A percentile compares a stretch with the other conserved stretches of the same genome.
These are phyloP conservation scores for Termitomyces sp. DNA, from an alignment of 768 basidiomycete genomes.

Conservation along the genomic window DNA sequence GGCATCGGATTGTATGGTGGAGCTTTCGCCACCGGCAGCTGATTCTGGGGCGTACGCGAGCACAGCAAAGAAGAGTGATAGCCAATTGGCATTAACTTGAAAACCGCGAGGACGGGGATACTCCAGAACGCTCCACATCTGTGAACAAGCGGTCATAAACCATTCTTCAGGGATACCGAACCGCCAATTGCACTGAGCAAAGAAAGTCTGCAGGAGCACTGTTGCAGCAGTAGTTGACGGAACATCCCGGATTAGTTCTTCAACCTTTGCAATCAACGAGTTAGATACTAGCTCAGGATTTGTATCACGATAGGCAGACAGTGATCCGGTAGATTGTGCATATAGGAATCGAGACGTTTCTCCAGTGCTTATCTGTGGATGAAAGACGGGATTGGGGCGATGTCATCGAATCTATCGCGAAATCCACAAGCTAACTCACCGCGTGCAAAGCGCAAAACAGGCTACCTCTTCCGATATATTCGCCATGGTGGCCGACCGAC, in stretches of 20 bases:
- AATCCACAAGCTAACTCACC: constrained; percentile 20
- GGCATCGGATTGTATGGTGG: constrained; percentile 1
- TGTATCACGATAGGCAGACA: constrained; percentile 22
- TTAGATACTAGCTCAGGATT: constrained; percentile 18
- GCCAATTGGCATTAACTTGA: constrained; percentile 46
- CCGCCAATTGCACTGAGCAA: constrained; percentile 43
- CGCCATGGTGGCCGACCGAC: constrained; percentile 41
- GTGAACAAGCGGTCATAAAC: constrained; percentile 35
- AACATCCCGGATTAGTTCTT: constrained; percentile 21
- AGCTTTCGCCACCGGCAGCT: neutral
- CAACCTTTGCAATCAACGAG: constrained; percentile 18
- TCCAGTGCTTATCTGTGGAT: constrained; percentile 29
- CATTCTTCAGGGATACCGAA: constrained; percentile 46
- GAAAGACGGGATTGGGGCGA: neutral
- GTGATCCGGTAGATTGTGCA: constrained; percentile 35
- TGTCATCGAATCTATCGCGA: neutral
- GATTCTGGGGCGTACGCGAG: constrained; percentile 35
- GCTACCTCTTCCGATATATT: constrained; percentile 45
- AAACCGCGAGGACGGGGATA: constrained; percentile 23
- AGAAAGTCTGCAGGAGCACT: constrained; percentile 34
- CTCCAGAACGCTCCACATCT: constrained; percentile 43
- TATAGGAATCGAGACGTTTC: constrained; percentile 31
- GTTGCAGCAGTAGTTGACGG: constrained; percentile 27
- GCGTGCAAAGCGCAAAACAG: constrained; percentile 41
- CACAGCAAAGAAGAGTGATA: constrained; percentile 44